Evolutionary conservation across 805 yeast genomes (phyloP).

Genomic region (Wickerhamia fluorescens): DNA sequence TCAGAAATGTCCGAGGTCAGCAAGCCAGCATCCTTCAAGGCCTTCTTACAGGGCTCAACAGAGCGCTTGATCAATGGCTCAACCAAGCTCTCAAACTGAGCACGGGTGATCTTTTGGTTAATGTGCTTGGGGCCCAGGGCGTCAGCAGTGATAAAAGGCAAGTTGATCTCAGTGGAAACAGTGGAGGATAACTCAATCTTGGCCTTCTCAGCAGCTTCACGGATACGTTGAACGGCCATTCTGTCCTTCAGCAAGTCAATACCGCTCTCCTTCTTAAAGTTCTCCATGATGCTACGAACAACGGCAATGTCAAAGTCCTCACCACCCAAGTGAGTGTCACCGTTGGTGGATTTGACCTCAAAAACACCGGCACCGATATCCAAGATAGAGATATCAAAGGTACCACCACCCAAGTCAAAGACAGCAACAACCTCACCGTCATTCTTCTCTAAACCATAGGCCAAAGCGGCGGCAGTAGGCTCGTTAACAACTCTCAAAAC

Average conservation of each 20-base stretch:
- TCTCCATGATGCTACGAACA: constrained; percentile 75
- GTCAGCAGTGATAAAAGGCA: constrained; percentile 84
- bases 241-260: constrained; percentile 58
- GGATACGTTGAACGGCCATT: constrained; percentile 77
- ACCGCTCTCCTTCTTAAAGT: constrained; percentile 70
- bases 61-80: constrained; percentile 68
- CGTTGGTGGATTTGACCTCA: constrained; percentile 96
- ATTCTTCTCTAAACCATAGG: constrained; percentile 86
- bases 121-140: constrained; percentile 77
- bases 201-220: constrained; percentile 87
- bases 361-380: constrained; percentile 97
- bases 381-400: constrained; percentile 92
- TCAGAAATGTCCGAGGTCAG: constrained; percentile 62
- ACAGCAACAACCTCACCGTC: constrained; percentile 84
- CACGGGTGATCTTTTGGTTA: constrained; percentile 59
- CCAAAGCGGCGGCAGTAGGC: constrained; percentile 92
- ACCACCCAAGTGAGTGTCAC: constrained; percentile 92
- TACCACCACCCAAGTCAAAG: constrained; percentile 98
- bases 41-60: constrained; percentile 71
- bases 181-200: constrained; percentile 79
- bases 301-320: constrained; percentile 85
- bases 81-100: constrained; percentile 61
- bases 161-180: constrained; percentile 63
- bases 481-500: constrained; percentile 85
- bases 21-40: constrained; percentile 73